phyloP scores from a whole-genome alignment of 1,139 yeast genomes.

The Suhomyces bolitotheri region DNA sequence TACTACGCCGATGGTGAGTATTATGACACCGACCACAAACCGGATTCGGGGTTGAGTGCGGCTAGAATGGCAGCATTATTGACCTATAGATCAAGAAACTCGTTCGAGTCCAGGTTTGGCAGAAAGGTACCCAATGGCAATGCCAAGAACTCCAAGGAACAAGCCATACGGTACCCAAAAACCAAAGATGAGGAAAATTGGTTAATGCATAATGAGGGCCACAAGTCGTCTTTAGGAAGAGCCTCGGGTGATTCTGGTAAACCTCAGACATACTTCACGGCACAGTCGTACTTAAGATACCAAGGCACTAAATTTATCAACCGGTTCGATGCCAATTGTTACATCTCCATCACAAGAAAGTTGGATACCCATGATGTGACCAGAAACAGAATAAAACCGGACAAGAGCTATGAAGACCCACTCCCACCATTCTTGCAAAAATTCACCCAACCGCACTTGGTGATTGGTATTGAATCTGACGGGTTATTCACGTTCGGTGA shows the following conservation, averaged over 20 bases:
- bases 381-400: constrained; percentile 57
- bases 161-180: constrained; percentile 34
- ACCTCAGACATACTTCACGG: constrained; percentile 89
- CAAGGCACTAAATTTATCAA: constrained; percentile 89
- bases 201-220: constrained; percentile 49
- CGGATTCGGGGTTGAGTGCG: constrained; percentile 84
- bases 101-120: constrained; percentile 89
- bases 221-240: constrained; percentile 19
- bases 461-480: constrained; percentile 89
- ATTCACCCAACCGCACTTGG: constrained; percentile 70
- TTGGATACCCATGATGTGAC: constrained; percentile 93
- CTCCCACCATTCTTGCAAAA: constrained; percentile 47
- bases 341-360: constrained; percentile 88
- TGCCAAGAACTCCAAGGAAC: constrained; percentile 23
- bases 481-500: constrained; percentile 91
- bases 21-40: constrained; percentile 67
- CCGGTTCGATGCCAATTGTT: constrained; percentile 95
- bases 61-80: constrained; percentile 96
- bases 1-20: constrained; percentile 85
- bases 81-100: constrained; percentile 88
- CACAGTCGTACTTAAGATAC: constrained; percentile 89
- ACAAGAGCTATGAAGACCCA: constrained; percentile 35
- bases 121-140: constrained; percentile 56
- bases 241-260: constrained; percentile 20
- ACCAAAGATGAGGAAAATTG: constrained; percentile 48